A percentile compares a stretch with the other conserved stretches of the same genome.
Conservation (phyloP, 169 alveolate genomes). For the Sarcocystis neurona region DNA sequence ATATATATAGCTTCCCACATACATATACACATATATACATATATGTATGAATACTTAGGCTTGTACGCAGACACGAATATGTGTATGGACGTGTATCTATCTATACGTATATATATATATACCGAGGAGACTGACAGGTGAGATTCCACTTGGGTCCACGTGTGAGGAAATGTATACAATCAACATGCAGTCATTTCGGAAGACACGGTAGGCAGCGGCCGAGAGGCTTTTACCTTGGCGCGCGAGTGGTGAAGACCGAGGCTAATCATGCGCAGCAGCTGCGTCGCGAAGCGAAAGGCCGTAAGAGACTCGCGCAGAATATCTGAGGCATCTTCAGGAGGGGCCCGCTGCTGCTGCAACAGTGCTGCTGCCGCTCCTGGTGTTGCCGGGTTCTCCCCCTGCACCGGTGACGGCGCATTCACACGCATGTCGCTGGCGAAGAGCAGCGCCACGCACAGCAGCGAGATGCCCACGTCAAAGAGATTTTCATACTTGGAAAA, state of each 20-base stretch:
- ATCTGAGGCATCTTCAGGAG: conserved; percentile 47
- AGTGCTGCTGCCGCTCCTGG: conserved; percentile 45
- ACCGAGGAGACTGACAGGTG: no score
- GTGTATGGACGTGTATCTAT: no score
- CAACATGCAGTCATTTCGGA: no score
- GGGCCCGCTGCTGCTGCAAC: background rate
- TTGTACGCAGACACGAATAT: no score
- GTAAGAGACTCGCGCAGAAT: conserved; percentile 36
- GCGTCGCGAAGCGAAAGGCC: conserved; percentile 49
- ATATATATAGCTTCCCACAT: no score
- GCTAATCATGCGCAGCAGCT: conserved; percentile 50
- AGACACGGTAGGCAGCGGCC: no score
- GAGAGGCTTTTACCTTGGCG: no score
- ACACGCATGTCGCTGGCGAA: conserved; percentile 40
- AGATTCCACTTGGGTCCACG: no score
- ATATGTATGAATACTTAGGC: no score
- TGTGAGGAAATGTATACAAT: no score
- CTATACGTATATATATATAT: no score
- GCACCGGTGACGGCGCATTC: background rate
- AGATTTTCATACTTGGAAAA: conserved; percentile 42
- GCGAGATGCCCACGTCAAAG: conserved; percentile 45
- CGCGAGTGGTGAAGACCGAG: conserved; percentile 49
- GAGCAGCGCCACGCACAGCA: conserved; percentile 52
- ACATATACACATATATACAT: no score
- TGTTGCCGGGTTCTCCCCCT: background rate